Percentiles rank a stretch among this genome's conserved stretches.
Conservation (phyloP, 2,329 filamentous ascomycete genomes). For the Colletotrichum australisinense region DNA sequence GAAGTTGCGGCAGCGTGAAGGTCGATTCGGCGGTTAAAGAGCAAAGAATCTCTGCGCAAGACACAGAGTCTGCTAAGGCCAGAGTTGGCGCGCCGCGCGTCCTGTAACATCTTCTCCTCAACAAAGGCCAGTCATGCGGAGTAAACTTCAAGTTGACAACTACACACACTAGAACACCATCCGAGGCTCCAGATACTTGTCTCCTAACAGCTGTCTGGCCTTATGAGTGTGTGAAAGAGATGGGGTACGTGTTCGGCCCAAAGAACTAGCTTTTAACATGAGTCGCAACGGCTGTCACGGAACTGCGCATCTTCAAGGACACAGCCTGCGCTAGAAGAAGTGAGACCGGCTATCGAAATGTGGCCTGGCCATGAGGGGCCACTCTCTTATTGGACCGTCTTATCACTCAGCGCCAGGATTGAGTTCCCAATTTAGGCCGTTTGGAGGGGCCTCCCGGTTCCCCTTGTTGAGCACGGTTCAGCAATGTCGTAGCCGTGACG, state of each 20-base stretch:
- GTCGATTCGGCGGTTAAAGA: not conserved
- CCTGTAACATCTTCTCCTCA: not conserved
- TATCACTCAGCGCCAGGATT: not conserved
- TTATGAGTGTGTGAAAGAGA: not conserved
- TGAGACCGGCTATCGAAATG: not conserved
- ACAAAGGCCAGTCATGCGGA: not conserved
- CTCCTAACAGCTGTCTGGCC: not conserved
- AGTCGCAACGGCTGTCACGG: constrained; percentile 14
- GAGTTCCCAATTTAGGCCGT: not conserved
- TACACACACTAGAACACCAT: not conserved
- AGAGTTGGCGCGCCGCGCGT: not conserved
- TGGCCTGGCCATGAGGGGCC: not conserved
- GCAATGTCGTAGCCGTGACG: constrained; percentile 22
- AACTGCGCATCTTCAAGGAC: not conserved
- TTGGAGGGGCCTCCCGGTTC: not conserved
- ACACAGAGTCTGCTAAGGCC: not conserved
- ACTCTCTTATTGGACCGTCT: constrained; percentile 5
- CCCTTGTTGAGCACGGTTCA: constrained; percentile 9
- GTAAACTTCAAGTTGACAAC: not conserved
- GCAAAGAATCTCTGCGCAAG: not conserved
- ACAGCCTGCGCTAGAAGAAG: constrained; percentile 7
- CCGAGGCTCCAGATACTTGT: not conserved
- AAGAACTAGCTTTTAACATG: not conserved
- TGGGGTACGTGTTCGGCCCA: not conserved
- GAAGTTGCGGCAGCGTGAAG: no score